These are phyloP conservation scores for Penicillium coffeae DNA, from an alignment of 495 filamentous ascomycete genomes.

Conservation along the genomic window DNA sequence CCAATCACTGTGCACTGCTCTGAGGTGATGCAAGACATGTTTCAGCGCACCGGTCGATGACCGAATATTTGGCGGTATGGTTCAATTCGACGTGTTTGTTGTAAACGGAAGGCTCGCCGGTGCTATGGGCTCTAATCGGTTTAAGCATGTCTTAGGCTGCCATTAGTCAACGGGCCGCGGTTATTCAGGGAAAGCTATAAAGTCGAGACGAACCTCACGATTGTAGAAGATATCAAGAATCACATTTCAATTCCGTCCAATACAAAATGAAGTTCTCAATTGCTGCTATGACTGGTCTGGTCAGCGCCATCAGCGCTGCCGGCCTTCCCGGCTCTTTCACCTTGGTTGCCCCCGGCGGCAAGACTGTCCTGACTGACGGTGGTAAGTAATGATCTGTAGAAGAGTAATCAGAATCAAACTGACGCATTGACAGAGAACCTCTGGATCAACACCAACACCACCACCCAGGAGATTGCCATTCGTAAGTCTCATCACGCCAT, in stretches of 20 bases:
- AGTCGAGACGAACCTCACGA: background rate
- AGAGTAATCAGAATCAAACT: background rate
- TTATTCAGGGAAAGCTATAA: conserved; percentile 7
- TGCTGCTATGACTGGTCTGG: conserved; percentile 22
- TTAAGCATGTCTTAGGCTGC: conserved; percentile 12
- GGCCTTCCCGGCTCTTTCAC: conserved; percentile 30
- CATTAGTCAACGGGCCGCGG: background rate
- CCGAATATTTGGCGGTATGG: conserved; percentile 2
- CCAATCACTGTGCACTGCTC: background rate
- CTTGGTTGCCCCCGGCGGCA: conserved; percentile 29
- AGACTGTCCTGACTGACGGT: conserved; percentile 31
- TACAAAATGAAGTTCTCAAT: conserved; percentile 33
- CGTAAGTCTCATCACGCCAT: conserved; percentile 21
- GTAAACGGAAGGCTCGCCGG: conserved; percentile 4
- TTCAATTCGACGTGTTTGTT: background rate
- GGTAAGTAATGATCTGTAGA: conserved; percentile 12
- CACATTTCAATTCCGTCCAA: background rate
- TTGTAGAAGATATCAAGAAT: background rate
- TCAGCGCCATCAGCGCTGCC: conserved; percentile 23
- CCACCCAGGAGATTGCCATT: conserved; percentile 21
- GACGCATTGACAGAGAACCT: conserved; percentile 11
- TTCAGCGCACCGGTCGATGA: conserved; percentile 7
- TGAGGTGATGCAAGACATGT: conserved; percentile 15
- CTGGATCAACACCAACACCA: conserved; percentile 23
- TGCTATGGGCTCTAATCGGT: conserved; percentile 4